Evolutionary conservation across 768 basidiomycete species (phyloP).

Genomic region (Zangia roseola): DNA sequence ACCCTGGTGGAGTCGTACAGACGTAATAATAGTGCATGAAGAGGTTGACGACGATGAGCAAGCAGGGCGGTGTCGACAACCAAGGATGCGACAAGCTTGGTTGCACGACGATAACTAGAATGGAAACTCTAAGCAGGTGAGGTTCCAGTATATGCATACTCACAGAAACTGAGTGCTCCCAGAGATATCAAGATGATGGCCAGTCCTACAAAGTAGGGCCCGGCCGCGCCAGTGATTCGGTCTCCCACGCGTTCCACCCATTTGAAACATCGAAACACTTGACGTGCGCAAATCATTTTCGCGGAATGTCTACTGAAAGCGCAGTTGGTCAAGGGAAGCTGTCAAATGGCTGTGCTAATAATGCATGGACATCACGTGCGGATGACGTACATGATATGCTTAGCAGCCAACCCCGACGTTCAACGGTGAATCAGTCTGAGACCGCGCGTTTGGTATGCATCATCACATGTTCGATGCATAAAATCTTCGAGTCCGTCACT

Average conservation of each 20-base stretch:
- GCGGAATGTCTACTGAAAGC: no score
- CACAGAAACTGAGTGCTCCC: constrained; percentile 81
- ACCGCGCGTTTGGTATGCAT: no score
- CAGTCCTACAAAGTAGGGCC: constrained; percentile 85
- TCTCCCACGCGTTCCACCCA: constrained; percentile 73
- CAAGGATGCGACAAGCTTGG: constrained; percentile 60
- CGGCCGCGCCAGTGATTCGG: constrained; percentile 83
- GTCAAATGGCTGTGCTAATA: no score
- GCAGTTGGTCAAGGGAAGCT: no score
- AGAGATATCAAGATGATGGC: constrained; percentile 68
- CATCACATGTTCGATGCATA: no score
- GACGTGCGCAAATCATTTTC: constrained; percentile 28
- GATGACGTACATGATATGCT: no score
- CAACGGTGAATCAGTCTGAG: no score
- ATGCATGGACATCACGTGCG: no score
- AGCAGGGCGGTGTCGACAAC: constrained; percentile 63
- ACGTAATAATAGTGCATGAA: constrained; percentile 84
- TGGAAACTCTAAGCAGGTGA: neutral
- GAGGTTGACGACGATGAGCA: constrained; percentile 76
- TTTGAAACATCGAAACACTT: constrained; percentile 58
- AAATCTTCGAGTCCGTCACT: no score
- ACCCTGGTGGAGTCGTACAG: constrained; percentile 78
- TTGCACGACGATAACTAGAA: constrained; percentile 73
- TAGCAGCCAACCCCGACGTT: no score
- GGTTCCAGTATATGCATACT: constrained; percentile 31